Percentiles rank a stretch among this genome's conserved stretches.
These are phyloP conservation scores for Kluyveromyces sp. DNA, from an alignment of 1,139 yeast genomes.

Conservation along the genomic window DNA sequence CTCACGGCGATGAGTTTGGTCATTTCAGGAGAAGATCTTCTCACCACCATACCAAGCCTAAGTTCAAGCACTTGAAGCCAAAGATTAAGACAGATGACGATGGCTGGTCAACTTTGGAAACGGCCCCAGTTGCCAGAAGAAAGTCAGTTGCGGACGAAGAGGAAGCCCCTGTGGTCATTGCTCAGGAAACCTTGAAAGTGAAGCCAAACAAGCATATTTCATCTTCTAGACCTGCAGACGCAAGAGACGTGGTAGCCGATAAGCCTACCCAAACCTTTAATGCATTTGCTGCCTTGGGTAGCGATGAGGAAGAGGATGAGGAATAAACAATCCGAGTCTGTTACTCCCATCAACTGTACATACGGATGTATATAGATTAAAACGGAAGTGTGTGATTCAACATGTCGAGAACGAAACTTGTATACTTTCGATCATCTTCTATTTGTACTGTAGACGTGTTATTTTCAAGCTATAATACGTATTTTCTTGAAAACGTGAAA, in stretches of 20 bases:
- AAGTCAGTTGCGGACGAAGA: slow-evolving; percentile 45
- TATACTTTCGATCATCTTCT: background rate
- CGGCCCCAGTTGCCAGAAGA: slow-evolving; percentile 36
- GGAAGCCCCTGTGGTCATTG: slow-evolving; percentile 32
- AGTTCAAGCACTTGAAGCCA: slow-evolving; percentile 52
- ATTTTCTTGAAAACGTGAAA: background rate
- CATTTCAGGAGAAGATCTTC: slow-evolving; percentile 57
- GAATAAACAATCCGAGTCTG: background rate
- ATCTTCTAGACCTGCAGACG: slow-evolving; percentile 65
- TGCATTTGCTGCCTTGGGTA: slow-evolving; percentile 74
- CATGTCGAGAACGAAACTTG: too few relatives aligned
- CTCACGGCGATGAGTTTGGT: slow-evolving; percentile 32
- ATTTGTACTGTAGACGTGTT: background rate
- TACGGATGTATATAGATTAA: background rate
- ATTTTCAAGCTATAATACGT: background rate
- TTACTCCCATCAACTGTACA: background rate
- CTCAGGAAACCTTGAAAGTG: slow-evolving; percentile 39
- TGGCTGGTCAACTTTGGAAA: slow-evolving; percentile 71
- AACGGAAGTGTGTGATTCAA: too few relatives aligned
- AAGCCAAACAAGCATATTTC: slow-evolving; percentile 71
- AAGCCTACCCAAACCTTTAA: slow-evolving; percentile 60
- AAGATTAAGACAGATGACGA: slow-evolving; percentile 55
- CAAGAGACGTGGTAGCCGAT: slow-evolving; percentile 63
- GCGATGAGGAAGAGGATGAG: slow-evolving; percentile 39
- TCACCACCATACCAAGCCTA: slow-evolving; percentile 43